phyloP scores from a whole-genome alignment of 2,329 filamentous ascomycete genomes.

The Beauveria sp. region DNA sequence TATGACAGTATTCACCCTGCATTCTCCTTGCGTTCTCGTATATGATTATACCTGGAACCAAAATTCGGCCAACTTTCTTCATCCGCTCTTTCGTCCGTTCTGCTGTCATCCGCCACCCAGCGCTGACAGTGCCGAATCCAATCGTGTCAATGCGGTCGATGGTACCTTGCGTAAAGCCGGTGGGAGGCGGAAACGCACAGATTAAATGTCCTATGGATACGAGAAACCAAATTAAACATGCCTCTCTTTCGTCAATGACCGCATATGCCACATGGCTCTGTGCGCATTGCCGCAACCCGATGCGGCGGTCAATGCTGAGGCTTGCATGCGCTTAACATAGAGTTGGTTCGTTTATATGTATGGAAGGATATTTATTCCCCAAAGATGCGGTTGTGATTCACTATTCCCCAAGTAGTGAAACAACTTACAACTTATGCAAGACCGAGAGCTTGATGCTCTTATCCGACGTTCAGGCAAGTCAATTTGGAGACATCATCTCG shows the following conservation, averaged over 20 bases:
- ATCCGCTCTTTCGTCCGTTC: neutral
- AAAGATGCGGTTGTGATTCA: too few relatives aligned
- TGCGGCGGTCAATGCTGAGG: neutral
- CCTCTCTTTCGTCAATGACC: neutral
- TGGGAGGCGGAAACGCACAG: neutral
- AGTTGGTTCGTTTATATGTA: too few relatives aligned
- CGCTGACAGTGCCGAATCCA: neutral
- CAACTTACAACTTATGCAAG: too few relatives aligned
- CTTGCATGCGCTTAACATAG: neutral
- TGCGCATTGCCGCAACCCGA: neutral
- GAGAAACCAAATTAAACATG: neutral
- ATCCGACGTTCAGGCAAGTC: too few relatives aligned
- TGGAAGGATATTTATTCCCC: too few relatives aligned
- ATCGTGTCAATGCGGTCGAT: neutral
- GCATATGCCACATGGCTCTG: neutral
- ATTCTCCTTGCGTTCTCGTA: neutral
- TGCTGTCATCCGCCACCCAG: neutral
- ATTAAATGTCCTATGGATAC: neutral
- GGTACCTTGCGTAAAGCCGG: neutral
- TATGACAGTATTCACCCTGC: neutral
- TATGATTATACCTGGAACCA: neutral
- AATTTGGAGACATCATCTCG: too few relatives aligned
- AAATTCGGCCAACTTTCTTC: neutral
- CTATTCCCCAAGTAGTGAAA: neutral
- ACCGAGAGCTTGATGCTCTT: too few relatives aligned